phyloP scores from a whole-genome alignment of 768 basidiomycete genomes.

The Calvatia gigantea region DNA sequence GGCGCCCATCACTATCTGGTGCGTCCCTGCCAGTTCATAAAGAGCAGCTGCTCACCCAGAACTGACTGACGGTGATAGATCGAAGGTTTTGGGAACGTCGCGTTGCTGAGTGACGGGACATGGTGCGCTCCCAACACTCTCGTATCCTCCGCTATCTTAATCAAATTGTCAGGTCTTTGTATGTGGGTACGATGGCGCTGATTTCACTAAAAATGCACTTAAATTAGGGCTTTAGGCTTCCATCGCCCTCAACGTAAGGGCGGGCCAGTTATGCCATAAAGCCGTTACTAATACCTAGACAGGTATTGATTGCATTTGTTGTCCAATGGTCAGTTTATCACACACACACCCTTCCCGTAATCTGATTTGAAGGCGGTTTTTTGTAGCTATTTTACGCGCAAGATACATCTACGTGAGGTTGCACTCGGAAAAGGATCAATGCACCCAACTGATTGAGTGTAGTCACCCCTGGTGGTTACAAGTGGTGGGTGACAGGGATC shows the following conservation, averaged over 20 bases:
- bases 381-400: slow-evolving; percentile 35
- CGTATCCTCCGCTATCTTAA: background rate
- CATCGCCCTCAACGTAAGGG: slow-evolving; percentile 33
- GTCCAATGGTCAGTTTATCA: slow-evolving; percentile 40
- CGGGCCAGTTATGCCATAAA: background rate
- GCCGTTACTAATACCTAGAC: background rate
- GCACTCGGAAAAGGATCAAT: background rate
- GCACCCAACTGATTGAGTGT: background rate
- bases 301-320: slow-evolving; percentile 39
- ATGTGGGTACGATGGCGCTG: slow-evolving; percentile 22
- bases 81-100: slow-evolving; percentile 29
- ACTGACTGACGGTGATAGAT: slow-evolving; percentile 24
- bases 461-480: slow-evolving; percentile 5
- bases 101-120: slow-evolving; percentile 28
- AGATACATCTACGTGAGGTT: slow-evolving; percentile 35
- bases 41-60: background rate
- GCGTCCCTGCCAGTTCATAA: slow-evolving; percentile 3
- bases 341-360: too few relatives aligned
- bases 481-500: slow-evolving; percentile 33
- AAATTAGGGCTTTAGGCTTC: slow-evolving; percentile 25
- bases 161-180: slow-evolving; percentile 28
- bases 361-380: background rate
- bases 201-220: background rate
- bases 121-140: slow-evolving; percentile 27
- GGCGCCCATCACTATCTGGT: slow-evolving; percentile 41